These are phyloP conservation scores for Capsicum chinense DNA, from an alignment of 257 asterid species.

Conservation along the genomic window DNA sequence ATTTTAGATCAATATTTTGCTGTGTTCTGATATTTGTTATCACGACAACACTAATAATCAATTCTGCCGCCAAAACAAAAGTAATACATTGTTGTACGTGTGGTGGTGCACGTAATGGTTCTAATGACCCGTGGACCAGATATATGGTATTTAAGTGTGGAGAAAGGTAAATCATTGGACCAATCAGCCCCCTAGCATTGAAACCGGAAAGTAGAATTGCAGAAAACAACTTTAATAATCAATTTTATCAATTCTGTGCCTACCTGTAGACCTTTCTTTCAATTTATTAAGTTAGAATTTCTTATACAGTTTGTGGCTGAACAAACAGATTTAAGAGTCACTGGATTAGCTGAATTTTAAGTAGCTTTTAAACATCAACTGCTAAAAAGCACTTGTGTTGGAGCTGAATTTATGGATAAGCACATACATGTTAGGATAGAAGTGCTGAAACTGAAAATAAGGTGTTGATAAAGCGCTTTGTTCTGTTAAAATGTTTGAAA, in stretches of 20 bases:
- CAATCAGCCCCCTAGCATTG: not conserved
- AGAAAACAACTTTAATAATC: not conserved
- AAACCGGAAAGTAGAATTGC: not conserved
- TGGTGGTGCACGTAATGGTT: not conserved
- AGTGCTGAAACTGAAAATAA: not conserved
- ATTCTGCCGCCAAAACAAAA: not conserved
- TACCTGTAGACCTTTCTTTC: not conserved
- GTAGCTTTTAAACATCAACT: not conserved
- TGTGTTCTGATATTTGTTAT: not conserved
- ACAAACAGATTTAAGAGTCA: not conserved
- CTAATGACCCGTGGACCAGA: not conserved
- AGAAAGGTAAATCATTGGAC: not conserved
- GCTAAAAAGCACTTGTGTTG: not conserved
- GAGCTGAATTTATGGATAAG: not conserved
- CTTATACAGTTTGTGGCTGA: not conserved
- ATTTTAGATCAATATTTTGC: conserved; percentile 1
- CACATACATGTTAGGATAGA: not conserved
- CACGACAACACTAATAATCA: not conserved
- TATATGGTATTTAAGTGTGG: not conserved
- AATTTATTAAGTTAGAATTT: conserved; percentile 19
- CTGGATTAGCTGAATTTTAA: not conserved
- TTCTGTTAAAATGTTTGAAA: not conserved
- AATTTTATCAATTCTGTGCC: not conserved
- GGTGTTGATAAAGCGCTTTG: not conserved
- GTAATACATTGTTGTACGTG: not conserved